Evolutionary conservation across 1,284 basidiomycete genomes (phyloP), one percentile per base, ranked within the genome.

Genomic region (Marasmius tenuissimus): DNA sequence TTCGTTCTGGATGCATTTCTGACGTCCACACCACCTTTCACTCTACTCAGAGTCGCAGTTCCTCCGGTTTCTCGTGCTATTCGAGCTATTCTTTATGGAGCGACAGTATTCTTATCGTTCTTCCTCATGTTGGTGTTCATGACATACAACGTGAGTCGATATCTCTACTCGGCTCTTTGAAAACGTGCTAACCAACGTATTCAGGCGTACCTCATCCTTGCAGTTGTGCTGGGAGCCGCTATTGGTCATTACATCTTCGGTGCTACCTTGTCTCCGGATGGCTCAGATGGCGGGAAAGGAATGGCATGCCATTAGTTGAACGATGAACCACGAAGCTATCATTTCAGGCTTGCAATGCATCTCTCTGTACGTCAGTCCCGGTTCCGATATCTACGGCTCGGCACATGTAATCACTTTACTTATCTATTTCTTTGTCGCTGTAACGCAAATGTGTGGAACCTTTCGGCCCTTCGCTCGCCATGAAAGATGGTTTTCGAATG

Each of bases 51-150:
- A 20, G 75, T 75, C 12, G 73, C 71, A 8, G 77, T 91, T 0
- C 88, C 90, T 0, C 62, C 72, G 38, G 61, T 75, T 11, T 75
- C 81, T 45, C 86, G 90, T 18, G 60, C 81, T 16, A 69, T 86
- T 38, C 82, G 92, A 35, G 88, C 92, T 3, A 61, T 73, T 4
- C 71, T 91, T 34, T 93, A 93, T 68, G 91, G 85, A 35, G 74
- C 76, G 7, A 84, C 83, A 4, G 85, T 91, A 35, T 87, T 88
- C 73, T 71, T 93, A 57, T 92, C 91, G 33, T 92, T 92, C 79
- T 94, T 93, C 83, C 84, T 93, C 69, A 93, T 94, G 92, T 77
- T 94, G 61, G 84, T 94, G 50, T 93, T 92, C 76, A 93, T 93
- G 91, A 93, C 92, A 6, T 93, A 93, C 76, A 93, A 93, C 66